Base-by-base conservation (phyloP, 2,329 filamentous ascomycete genomes). In the Fusarium vanettenii region DNA sequence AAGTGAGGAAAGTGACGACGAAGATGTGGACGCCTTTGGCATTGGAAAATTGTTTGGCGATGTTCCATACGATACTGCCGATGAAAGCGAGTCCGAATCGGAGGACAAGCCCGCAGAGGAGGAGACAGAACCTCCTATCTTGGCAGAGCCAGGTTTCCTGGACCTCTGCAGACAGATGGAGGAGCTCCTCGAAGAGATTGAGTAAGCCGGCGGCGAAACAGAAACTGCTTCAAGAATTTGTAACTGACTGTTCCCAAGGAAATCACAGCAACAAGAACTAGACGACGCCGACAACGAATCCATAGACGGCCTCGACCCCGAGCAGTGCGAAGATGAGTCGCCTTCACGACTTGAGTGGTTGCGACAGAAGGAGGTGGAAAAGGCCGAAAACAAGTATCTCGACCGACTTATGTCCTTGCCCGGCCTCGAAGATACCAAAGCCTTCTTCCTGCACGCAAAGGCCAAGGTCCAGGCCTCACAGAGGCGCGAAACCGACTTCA, bases 331-430 rank as follows among this genome's bases (percentile, higher is more conserved):
- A 43, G 80, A 82, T 41, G 80, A 90, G 22, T 84, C 85, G 10
- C 88, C 90, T 5, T 76, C 80, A 1, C 74, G 79, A 33, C 61
- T 79, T 29, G 81, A 82, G 63, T 82, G 81, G 81, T 52, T 81
- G n/a, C 73, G 80, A 27, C 81, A 80, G 52, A 83, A 83, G 75
- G 90, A 89, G 70, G 71, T 83, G 4, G 85, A 89, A 63, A 84
- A 84, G 25, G 85, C 86, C 1, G 76, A 80, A 14, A 92, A 90
- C 69, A 78, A 82, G n/a, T 84, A 87, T 2, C 81, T 93, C 2
- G 91, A 93, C 74, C 74, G 83, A 0, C 78, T 93, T 29, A 92
- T 93, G 88, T 81, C 82, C 1, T 88, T 93, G 86, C 87, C 89
- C 56, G 91, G 92, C 3, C 83, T 93, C 0, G 91, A 93, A 75